Percentiles rank a stretch among this genome's conserved stretches.
Conservation (phyloP, 257 asterid genomes). For the Nicotiana undulata region DNA sequence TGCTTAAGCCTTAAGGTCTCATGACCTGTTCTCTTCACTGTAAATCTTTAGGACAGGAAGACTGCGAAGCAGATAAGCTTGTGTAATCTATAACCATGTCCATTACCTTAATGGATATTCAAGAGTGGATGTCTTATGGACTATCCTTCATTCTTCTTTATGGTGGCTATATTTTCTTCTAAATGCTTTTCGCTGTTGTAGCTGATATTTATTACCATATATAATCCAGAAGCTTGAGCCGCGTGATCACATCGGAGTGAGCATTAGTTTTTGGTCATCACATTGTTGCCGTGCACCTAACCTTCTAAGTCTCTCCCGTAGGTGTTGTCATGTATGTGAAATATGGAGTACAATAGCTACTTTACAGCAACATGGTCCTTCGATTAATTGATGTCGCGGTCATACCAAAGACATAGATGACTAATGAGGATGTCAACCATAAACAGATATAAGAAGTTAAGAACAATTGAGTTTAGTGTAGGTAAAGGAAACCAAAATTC, state of each 20-base stretch:
- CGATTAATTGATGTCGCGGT: neutral
- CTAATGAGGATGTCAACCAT: neutral
- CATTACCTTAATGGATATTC: slow-evolving; percentile 2
- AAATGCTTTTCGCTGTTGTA: neutral
- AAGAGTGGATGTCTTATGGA: slow-evolving; percentile 2
- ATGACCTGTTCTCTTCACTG: neutral
- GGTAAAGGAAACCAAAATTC: neutral
- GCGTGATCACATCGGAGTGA: neutral
- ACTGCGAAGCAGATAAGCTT: neutral
- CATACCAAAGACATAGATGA: neutral
- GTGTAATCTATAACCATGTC: neutral
- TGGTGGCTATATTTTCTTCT: neutral
- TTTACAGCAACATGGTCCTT: neutral
- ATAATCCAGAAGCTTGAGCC: neutral
- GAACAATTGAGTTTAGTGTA: neutral
- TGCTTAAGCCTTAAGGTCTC: neutral
- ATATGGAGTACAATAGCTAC: neutral
- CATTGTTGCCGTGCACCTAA: neutral
- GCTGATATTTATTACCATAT: neutral
- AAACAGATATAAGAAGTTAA: neutral
- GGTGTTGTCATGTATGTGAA: neutral
- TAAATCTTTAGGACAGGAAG: neutral
- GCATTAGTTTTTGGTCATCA: neutral
- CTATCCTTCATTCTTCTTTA: neutral
- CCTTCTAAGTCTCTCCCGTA: neutral